Base-by-base conservation (phyloP, 371 early-diverging fungal genomes). In the Basidiobolus meristosporus region DNA sequence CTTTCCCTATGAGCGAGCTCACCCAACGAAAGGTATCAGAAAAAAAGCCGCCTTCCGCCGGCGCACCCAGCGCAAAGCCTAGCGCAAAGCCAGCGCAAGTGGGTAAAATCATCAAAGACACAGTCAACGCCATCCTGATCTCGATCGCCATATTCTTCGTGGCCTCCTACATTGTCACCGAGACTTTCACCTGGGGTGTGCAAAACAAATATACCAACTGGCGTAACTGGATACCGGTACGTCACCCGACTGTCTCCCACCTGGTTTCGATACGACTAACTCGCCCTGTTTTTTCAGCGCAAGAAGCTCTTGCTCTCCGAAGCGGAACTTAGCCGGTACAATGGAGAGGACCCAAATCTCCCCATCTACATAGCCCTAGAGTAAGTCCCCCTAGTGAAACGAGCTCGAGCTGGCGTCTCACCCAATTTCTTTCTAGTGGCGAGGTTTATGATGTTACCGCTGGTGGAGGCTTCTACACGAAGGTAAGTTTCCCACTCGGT, bases 361-460 rank as follows among this genome's bases (percentile, higher is more conserved):
- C 92, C 90, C 1, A 76, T 92, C 31, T 90, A 91, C 45, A 48
- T 96, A 19, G 86, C 92, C 2, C 60, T 96, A 35, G 79, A 82
- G 70, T 79, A 74, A 59, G 65, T 30, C 14, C 19, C 31, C 20
- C 16, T 15, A 33, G 6, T 21, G 22, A 46, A n/a, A 23, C 16
- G 7, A 6, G 10, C 2, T 31, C 40, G 33, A 4, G 11, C 17
- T 1, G 18, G 20, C 11, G 2, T 22, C 20, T 32, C 11, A 20
- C 14, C 32, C 2, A 17, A 21, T 38, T 7, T 14, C 4, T 22
- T 36, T 7, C 11, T 41, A 73, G 69, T 44, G 83, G 83, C 20
- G 82, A 84, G 36, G 85, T 91, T 1, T 92, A 74, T 59, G 92
- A 91, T 56, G 91, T 95, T 6, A 61, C 82, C 0, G 37, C 40